Percentiles rank a stretch among this genome's conserved stretches.
phyloP scores from a whole-genome alignment of 352 stramenopile genomes.

The Phytopythium litorale region DNA sequence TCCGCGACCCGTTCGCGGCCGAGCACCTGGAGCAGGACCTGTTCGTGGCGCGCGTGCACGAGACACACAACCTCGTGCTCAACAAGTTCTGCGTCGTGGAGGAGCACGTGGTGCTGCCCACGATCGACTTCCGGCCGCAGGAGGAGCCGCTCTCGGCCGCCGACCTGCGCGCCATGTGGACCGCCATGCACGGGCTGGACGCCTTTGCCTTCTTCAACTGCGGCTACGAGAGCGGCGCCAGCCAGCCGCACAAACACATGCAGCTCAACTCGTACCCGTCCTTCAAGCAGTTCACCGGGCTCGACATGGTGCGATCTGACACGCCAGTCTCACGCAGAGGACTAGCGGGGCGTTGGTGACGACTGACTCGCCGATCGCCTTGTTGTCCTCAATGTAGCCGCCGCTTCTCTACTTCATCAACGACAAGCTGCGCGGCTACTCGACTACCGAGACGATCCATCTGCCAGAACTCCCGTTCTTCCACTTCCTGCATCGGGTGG shows the following conservation, averaged over 20 bases:
- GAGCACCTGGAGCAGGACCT: conserved; percentile 70
- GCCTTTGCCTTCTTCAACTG: conserved; percentile 86
- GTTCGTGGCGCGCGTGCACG: conserved; percentile 57
- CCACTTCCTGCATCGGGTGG: conserved; percentile 68
- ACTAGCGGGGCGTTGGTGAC: too few species aligned
- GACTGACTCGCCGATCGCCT: not conserved
- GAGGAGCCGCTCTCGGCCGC: conserved; percentile 39
- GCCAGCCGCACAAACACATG: conserved; percentile 87
- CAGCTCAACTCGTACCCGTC: conserved; percentile 82
- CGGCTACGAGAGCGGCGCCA: conserved; percentile 75
- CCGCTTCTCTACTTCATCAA: conserved; percentile 74
- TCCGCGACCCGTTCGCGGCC: conserved; percentile 70
- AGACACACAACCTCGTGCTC: conserved; percentile 74
- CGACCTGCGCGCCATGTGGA: conserved; percentile 73
- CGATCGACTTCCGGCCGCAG: conserved; percentile 67
- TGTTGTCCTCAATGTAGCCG: conserved; percentile 28
- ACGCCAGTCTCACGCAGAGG: not conserved
- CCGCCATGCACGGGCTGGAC: conserved; percentile 59
- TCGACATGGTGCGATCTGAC: conserved; percentile 40
- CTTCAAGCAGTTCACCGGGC: conserved; percentile 51
- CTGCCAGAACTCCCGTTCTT: conserved; percentile 63
- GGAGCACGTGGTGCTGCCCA: conserved; percentile 75
- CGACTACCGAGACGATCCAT: conserved; percentile 40
- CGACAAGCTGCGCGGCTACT: conserved; percentile 32
- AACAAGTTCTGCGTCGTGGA: conserved; percentile 84